Conservation (phyloP, 306 rosid genomes). For the Acacia melanoxylon region DNA sequence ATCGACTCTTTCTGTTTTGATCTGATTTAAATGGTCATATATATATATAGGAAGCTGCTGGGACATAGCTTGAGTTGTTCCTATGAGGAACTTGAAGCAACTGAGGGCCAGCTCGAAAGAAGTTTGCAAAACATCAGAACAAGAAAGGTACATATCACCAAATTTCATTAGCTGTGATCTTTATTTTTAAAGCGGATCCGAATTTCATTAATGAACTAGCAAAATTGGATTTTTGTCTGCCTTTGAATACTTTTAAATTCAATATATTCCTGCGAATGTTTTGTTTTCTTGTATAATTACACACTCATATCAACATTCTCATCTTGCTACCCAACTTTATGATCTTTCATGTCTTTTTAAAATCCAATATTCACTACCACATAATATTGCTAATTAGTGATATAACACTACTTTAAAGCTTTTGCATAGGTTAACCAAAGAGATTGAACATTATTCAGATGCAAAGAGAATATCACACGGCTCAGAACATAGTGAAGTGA, state of each 20-base stretch:
- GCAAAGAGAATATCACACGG: neutral
- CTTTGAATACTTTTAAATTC: too few relatives aligned
- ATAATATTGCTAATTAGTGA: too few relatives aligned
- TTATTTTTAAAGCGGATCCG: neutral
- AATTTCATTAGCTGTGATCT: too few relatives aligned
- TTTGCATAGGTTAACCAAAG: neutral
- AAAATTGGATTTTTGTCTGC: neutral
- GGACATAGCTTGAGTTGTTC: constrained; percentile 50
- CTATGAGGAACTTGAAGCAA: constrained; percentile 41
- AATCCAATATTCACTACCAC: too few relatives aligned
- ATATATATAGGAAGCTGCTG: constrained; percentile 49
- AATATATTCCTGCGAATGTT: neutral
- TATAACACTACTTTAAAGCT: too few relatives aligned
- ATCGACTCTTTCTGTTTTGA: neutral
- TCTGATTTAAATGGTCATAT: neutral
- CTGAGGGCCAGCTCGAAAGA: constrained; percentile 39
- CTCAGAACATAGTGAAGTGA: neutral
- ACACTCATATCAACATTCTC: too few relatives aligned
- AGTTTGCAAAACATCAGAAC: constrained; percentile 43
- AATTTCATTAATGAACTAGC: neutral
- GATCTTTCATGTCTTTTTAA: too few relatives aligned
- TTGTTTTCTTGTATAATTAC: too few relatives aligned
- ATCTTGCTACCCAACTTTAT: too few relatives aligned
- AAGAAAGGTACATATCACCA: constrained; percentile 46
- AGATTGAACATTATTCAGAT: neutral